A percentile compares a stretch with the other conserved stretches of the same genome.
Conservation (phyloP, 495 filamentous ascomycete genomes). For the Acidiella bohemica region DNA sequence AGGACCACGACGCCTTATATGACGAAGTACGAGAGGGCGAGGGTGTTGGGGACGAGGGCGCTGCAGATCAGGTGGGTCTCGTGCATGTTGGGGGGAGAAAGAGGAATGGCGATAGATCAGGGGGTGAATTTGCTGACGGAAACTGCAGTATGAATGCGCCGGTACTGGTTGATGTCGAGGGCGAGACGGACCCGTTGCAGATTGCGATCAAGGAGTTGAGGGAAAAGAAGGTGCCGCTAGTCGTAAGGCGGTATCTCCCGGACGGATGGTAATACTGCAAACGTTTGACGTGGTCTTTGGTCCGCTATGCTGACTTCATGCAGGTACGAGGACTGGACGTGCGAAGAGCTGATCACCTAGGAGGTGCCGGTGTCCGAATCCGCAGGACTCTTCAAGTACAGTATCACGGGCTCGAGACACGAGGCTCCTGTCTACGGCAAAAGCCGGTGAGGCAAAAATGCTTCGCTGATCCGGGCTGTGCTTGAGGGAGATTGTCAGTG, state of each 20-base stretch:
- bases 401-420: too few relatives aligned
- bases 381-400: neutral
- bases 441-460: neutral
- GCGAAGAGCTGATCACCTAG: slow-evolving; percentile 68
- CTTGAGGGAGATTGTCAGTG: too few relatives aligned
- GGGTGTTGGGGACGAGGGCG: slow-evolving; percentile 83
- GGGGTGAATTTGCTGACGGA: slow-evolving; percentile 3
- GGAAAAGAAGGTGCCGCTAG: slow-evolving; percentile 96
- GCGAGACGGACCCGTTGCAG: slow-evolving; percentile 92
- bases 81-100: neutral
- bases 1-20: slow-evolving; percentile 93
- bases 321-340: slow-evolving; percentile 98
- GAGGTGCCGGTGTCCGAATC: slow-evolving; percentile 1
- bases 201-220: slow-evolving; percentile 94
- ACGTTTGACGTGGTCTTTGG: too few relatives aligned
- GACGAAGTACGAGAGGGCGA: slow-evolving; percentile 96
- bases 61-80: slow-evolving; percentile 77
- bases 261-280: slow-evolving; percentile 75
- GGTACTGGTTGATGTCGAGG: slow-evolving; percentile 89
- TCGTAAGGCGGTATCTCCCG: slow-evolving; percentile 85
- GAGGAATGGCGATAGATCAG: neutral
- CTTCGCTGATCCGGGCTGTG: too few relatives aligned
- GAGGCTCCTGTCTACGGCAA: too few relatives aligned
- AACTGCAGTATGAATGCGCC: slow-evolving; percentile 99
- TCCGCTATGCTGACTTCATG: too few relatives aligned